Evolutionary conservation across 2,329 filamentous ascomycete genomes (phyloP), one percentile per base, ranked within the genome.

Genomic region (Aspergillus ibericus): DNA sequence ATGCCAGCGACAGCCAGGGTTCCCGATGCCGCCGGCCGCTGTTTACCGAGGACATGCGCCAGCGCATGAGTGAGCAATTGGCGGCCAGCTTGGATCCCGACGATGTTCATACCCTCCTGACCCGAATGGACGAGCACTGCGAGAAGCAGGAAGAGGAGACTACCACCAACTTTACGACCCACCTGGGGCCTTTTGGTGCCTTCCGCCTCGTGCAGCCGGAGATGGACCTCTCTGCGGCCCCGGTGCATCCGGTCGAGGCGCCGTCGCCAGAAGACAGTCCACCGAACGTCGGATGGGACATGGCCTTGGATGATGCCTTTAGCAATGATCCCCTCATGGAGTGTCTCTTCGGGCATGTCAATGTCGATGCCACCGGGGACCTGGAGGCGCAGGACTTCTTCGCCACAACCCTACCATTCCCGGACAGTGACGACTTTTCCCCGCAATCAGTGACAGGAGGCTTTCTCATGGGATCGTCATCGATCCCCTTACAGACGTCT

Each of bases 1-100:
- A 71, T 46, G 66, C 66, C 12, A 66, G 69, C 8, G 63, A 65
- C 13, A 52, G 58, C 8, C 48, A 60, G 20, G 63, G 63, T 4
- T 55, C 66, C 49, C 71, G 67, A 27, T 80, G 77, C 60, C 74
- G 78, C 38, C 77, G 78, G 53, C 77, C 77, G 35, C 67, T 81
- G 16, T 77, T 80, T 59, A 77, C 77, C n/a, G 77, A 73, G 61
- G 58, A 64, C 27, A 68, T 72, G 55, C 72, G 75, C 6, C 55
- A 63, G 42, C 58, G 53, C 6, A 77, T 78, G 75, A 77, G 71
- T 58, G 59, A 68, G 42, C 66, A 73, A 63, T 63, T 79, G 6
- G 67, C 71, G 1, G 67, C 67, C 6, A 74, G 68, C 34, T 64
- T 78, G 4, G 20, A 32, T 6, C 32, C 66, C 68, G 5, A 70